Evolutionary conservation across 768 basidiomycete species (phyloP).

Genomic region (Pisolithus sp.): DNA sequence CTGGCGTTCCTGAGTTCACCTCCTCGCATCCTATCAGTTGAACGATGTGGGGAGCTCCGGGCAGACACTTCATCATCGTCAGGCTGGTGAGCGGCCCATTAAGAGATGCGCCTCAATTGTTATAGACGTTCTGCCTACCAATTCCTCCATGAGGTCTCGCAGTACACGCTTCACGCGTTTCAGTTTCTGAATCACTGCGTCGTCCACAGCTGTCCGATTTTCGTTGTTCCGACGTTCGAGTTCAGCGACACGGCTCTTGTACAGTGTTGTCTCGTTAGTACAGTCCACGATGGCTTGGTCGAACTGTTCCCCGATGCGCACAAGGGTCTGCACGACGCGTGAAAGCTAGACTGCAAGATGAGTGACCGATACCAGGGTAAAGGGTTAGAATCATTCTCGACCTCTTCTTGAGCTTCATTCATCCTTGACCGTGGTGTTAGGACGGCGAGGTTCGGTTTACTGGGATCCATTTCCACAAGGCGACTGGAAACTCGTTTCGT

Average conservation of each 20-base stretch:
- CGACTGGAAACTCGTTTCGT: neutral
- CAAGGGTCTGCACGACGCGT: constrained; percentile 22
- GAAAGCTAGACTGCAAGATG: constrained; percentile 11
- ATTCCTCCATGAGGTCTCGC: constrained; percentile 36
- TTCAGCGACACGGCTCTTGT: constrained; percentile 27
- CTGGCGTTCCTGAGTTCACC: too few relatives aligned
- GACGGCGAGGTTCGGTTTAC: neutral
- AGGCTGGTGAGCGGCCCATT: constrained; percentile 6
- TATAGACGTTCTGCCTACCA: constrained; percentile 18
- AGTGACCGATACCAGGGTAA: neutral
- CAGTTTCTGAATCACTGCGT: constrained; percentile 26
- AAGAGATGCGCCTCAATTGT: neutral
- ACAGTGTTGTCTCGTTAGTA: constrained; percentile 17
- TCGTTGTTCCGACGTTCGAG: constrained; percentile 30
- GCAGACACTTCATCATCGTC: constrained; percentile 11
- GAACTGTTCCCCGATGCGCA: constrained; percentile 28
- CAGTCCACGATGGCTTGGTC: constrained; percentile 13
- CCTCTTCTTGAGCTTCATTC: constrained; percentile 24
- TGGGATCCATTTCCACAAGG: neutral
- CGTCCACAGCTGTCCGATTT: constrained; percentile 10
- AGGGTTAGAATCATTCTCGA: constrained; percentile 1
- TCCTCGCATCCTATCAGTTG: neutral
- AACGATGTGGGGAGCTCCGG: constrained; percentile 9
- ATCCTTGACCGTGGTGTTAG: constrained; percentile 15
- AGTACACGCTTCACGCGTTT: constrained; percentile 35